Evolutionary conservation across 129 eudicot genomes (phyloP), one percentile per base, ranked within the genome.

Genomic region (Scalesia atractyloides): DNA sequence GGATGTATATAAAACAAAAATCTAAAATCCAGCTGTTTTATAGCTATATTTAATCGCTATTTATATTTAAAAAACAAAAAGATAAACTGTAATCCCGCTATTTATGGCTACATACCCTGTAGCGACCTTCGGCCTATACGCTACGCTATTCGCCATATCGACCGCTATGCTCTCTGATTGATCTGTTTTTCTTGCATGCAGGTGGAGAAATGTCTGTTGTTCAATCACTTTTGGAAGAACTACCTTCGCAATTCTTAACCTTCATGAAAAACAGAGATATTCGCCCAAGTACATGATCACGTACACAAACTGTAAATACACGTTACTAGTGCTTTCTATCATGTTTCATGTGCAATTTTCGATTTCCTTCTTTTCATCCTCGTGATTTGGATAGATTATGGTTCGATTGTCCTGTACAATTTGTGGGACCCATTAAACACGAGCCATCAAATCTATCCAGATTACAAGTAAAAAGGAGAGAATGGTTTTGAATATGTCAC

Each of bases 191-290:
- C 68, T 46, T 15, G 1, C 9, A 71, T 84, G 83, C 88, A 93
- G 98, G 84, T 76, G 99, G 96, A 78, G 96, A 88, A 59, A 69
- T 86, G 66, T 95, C 97, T 17, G 89, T 90, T 24, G 89, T 85
- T 71, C 94, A 95, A 76, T 84, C 97, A 2, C 96, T 95, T 75
- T 75, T 95, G 77, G 99, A 91, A 48, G 99, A 95, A 76, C 71
- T 95, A 69, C 99, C 99, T 18, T 46, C 96, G 18, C 99, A 95
- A 76, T 88, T 95, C 81, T 84, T 95, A 81, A 73, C 86, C 20
- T 95, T 86, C 87, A 83, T 95, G 91, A 82, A 86, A 72, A 72
- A 77, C 72, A 86, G 96, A 83, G 79, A 82, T 63, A 90, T 95
- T 70, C 74, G 36, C 33, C 99, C 99, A 34, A 70, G 52, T 59